phyloP scores from a whole-genome alignment of 345 rosid species.

The Heritiera littoralis region DNA sequence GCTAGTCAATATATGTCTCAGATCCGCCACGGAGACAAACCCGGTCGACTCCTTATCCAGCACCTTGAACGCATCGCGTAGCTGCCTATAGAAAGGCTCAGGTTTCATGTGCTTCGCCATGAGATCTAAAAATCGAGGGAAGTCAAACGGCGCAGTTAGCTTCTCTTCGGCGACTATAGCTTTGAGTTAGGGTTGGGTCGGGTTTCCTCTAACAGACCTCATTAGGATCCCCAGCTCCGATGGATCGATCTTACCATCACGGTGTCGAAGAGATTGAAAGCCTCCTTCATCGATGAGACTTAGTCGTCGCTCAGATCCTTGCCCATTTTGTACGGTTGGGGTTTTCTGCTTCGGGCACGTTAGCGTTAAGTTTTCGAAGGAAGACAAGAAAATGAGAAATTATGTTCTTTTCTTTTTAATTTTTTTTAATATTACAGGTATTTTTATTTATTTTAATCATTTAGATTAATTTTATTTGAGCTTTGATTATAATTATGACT shows the following conservation, averaged over 20 bases:
- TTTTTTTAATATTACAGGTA: no score
- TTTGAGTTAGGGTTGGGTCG: slow-evolving; percentile 58
- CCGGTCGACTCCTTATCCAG: slow-evolving; percentile 92
- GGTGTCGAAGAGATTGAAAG: slow-evolving; percentile 96
- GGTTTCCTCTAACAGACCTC: slow-evolving; percentile 96
- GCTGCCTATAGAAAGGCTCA: slow-evolving; percentile 96
- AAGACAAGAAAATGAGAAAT: background rate
- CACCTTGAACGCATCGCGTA: slow-evolving; percentile 94
- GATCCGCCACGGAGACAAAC: slow-evolving; percentile 87
- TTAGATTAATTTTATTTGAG: no score
- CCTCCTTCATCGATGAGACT: slow-evolving; percentile 96
- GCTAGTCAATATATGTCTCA: slow-evolving; percentile 85
- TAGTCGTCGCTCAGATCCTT: slow-evolving; percentile 81
- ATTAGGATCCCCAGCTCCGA: slow-evolving; percentile 93
- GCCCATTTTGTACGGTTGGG: slow-evolving; percentile 12
- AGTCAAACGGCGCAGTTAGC: slow-evolving; percentile 79
- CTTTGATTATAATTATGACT: no score
- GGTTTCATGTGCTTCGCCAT: slow-evolving; percentile 90
- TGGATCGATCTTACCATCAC: slow-evolving; percentile 92
- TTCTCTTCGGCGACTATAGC: slow-evolving; percentile 57
- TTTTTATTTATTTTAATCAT: no score
- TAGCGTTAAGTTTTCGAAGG: background rate
- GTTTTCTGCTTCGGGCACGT: background rate
- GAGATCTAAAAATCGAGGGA: slow-evolving; percentile 82
- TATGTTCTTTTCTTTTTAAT: no score